Evolutionary conservation across 108 stramenopile species (phyloP).

Genomic region (Cyclotella atomus): DNA sequence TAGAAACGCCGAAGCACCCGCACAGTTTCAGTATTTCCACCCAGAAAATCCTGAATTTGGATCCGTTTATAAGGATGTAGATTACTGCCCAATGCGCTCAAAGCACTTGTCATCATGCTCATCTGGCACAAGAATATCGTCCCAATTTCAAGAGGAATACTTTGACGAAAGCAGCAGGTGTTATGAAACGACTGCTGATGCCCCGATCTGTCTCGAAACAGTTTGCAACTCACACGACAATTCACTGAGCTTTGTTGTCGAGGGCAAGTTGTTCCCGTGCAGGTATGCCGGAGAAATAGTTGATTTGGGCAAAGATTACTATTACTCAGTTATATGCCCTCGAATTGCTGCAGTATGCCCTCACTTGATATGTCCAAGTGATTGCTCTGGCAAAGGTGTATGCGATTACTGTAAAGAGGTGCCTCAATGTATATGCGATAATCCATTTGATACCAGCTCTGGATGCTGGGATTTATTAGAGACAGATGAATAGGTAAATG

Average conservation of each 20-base stretch:
- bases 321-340: constrained; percentile 42
- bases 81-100: constrained; percentile 44
- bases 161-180: constrained; percentile 44
- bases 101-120: constrained; percentile 44
- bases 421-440: constrained; percentile 40
- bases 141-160: constrained; percentile 25
- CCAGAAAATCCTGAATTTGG: constrained; percentile 35
- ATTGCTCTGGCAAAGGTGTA: constrained; percentile 44
- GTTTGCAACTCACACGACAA: constrained; percentile 38
- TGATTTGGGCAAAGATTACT: constrained; percentile 35
- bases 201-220: constrained; percentile 41
- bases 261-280: constrained; percentile 33
- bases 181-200: constrained; percentile 28
- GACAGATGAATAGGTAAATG: background rate
- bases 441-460: constrained; percentile 30
- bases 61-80: constrained; percentile 26
- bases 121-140: constrained; percentile 11
- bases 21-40: constrained; percentile 31
- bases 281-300: constrained; percentile 27
- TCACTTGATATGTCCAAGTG: constrained; percentile 43
- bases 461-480: constrained; percentile 42
- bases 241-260: constrained; percentile 30
- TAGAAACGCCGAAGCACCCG: constrained; percentile 19
- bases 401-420: constrained; percentile 45
- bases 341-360: constrained; percentile 47